These are phyloP conservation scores for Funneliformis caledonium DNA, from an alignment of 371 early-diverging fungal species.

Conservation along the genomic window DNA sequence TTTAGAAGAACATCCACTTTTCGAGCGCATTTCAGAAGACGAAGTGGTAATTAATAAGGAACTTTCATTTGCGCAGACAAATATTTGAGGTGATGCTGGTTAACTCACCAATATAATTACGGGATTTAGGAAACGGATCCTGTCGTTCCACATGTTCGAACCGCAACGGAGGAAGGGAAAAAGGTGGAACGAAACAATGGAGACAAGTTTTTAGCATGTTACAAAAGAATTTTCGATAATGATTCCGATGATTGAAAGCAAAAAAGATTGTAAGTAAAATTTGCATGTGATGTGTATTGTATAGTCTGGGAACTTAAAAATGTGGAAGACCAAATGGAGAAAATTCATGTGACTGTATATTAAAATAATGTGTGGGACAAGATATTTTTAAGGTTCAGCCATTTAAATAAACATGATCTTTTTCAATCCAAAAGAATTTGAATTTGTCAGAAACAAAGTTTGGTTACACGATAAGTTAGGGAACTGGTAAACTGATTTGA, in stretches of 20 bases:
- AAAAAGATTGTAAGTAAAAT: background rate
- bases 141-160: constrained; percentile 79
- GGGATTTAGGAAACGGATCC: constrained; percentile 75
- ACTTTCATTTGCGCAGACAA: background rate
- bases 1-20: constrained; percentile 91
- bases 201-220: constrained; percentile 91
- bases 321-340: no score
- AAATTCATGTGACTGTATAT: no score
- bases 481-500: no score
- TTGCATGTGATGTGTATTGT: no score
- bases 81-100: background rate
- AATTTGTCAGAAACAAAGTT: no score
- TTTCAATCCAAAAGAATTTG: no score
- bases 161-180: constrained; percentile 96
- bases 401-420: no score
- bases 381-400: no score
- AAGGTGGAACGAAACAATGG: constrained; percentile 96
- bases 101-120: background rate
- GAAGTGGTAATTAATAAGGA: constrained; percentile 61
- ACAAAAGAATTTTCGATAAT: constrained; percentile 66
- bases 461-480: no score
- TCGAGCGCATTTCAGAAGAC: constrained; percentile 83
- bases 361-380: no score
- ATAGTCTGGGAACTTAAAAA: no score
- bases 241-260: background rate